phyloP scores from a whole-genome alignment of 179 eudicot species.

The Pouteria campechiana region DNA sequence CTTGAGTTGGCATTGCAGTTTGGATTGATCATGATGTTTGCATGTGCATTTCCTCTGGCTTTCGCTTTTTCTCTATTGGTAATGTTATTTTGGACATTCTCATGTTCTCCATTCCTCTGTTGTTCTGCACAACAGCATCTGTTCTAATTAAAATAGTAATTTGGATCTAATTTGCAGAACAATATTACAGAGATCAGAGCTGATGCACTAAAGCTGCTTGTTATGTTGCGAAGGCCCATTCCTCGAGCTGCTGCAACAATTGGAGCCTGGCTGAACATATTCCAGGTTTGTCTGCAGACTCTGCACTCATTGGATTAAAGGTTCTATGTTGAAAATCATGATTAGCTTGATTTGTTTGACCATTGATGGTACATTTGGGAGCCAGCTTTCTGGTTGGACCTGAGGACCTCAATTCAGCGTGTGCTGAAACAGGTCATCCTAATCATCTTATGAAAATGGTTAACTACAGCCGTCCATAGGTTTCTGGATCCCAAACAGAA shows the following conservation, averaged over 20 bases:
- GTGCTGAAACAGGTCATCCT: too few species aligned
- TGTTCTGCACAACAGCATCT: background rate
- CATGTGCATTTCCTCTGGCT: conserved; percentile 87
- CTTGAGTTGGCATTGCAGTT: conserved; percentile 84
- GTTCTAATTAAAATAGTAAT: background rate
- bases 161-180: conserved; percentile 42
- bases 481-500: too few species aligned
- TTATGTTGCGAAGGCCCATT: conserved; percentile 63
- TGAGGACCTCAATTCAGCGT: too few species aligned
- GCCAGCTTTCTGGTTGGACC: too few species aligned
- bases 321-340: too few species aligned
- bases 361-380: too few species aligned
- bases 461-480: too few species aligned
- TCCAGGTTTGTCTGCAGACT: conserved; percentile 45
- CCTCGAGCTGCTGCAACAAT: conserved; percentile 87
- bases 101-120: background rate
- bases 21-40: conserved; percentile 99
- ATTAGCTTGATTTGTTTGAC: too few species aligned
- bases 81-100: background rate
- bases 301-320: too few species aligned
- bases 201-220: conserved; percentile 83
- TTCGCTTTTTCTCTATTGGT: conserved; percentile 80
- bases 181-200: conserved; percentile 82
- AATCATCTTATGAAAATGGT: too few species aligned
- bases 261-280: conserved; percentile 94